These are phyloP conservation scores for Aulographum hederae DNA, from an alignment of 2,329 filamentous ascomycete species.

Conservation along the genomic window DNA sequence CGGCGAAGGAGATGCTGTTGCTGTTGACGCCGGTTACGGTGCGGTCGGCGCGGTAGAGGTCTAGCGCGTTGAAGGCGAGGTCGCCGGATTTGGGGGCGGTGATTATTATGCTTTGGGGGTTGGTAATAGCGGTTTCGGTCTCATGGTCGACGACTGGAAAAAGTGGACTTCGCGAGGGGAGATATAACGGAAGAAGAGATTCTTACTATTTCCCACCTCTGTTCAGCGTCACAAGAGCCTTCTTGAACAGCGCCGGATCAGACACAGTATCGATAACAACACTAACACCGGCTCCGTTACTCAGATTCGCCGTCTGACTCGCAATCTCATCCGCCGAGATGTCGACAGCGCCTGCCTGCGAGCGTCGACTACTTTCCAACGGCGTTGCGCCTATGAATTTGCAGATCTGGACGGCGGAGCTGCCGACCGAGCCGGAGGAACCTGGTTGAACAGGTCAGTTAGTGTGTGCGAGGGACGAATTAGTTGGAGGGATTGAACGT, in stretches of 20 bases:
- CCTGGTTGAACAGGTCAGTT: too few relatives aligned
- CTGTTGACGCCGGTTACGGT: neutral
- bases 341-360: constrained; percentile 10
- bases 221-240: neutral
- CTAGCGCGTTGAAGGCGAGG: neutral
- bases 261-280: constrained; percentile 14
- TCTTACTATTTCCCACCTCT: neutral
- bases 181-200: neutral
- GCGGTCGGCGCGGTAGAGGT: neutral
- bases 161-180: neutral
- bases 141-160: neutral
- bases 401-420: constrained; percentile 10
- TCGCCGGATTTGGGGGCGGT: neutral
- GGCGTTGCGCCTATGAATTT: constrained; percentile 7
- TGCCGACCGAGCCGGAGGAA: constrained; percentile 13
- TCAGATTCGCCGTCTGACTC: constrained; percentile 5
- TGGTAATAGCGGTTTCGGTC: neutral
- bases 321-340: constrained; percentile 2
- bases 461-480: too few relatives aligned
- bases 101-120: neutral
- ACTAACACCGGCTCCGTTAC: constrained; percentile 7
- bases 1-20: neutral
- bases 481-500: too few relatives aligned
- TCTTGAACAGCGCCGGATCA: constrained; percentile 9
- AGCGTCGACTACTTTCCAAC: constrained; percentile 11